Conservation (phyloP, 1,139 yeast species). For the Nakaseomyces bracarensis region DNA sequence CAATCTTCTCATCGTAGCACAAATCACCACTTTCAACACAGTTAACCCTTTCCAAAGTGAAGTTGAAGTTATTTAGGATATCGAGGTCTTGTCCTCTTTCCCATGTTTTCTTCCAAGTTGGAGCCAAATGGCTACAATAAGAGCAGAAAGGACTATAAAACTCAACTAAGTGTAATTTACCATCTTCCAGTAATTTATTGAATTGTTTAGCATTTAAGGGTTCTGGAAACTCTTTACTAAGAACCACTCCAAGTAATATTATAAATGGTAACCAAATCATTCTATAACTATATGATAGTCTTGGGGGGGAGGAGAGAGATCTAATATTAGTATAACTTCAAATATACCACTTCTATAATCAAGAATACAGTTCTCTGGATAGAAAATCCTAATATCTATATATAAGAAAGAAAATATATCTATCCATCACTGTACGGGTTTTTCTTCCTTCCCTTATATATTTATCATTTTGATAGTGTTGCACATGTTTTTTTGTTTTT, state of each 20-base stretch:
- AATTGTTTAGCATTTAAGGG: background rate
- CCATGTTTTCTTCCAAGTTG: constrained; percentile 56
- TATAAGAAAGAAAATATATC: too few species aligned
- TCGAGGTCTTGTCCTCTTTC: constrained; percentile 32
- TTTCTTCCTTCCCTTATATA: too few species aligned
- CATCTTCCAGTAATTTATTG: background rate
- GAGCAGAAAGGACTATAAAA: constrained; percentile 63
- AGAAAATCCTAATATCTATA: too few species aligned
- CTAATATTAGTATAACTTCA: background rate
- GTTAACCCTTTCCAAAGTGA: constrained; percentile 59
- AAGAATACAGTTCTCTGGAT: too few species aligned
- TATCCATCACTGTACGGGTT: too few species aligned
- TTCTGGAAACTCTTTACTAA: background rate
- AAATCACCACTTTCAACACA: constrained; percentile 68
- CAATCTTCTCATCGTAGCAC: constrained; percentile 52
- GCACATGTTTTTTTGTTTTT: too few species aligned
- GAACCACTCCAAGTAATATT: background rate
- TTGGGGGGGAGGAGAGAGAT: background rate
- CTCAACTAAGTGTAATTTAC: constrained; percentile 42
- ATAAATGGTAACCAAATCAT: background rate
- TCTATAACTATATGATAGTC: background rate
- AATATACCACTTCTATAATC: too few species aligned
- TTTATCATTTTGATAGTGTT: too few species aligned
- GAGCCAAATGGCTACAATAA: constrained; percentile 60
- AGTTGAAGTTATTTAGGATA: constrained; percentile 37